Conservation (phyloP, 129 eudicot species). For the Artemisia tridentata region DNA sequence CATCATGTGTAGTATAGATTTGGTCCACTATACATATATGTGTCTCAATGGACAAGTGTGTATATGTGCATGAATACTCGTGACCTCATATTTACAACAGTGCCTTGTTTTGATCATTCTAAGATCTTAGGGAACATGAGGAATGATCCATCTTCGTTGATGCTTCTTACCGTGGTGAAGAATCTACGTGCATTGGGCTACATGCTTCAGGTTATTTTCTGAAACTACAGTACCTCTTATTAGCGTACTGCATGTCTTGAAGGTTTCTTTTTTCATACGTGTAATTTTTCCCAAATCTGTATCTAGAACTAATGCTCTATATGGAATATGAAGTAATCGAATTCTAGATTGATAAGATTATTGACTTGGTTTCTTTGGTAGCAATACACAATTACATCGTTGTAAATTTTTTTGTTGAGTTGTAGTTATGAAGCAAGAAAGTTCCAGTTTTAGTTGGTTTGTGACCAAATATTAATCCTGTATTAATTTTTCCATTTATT, state of each 20-base stretch:
- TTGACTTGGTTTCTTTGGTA: conserved; percentile 16
- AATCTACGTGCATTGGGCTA: conserved; percentile 65
- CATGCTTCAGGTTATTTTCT: conserved; percentile 58
- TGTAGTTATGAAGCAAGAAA: neutral
- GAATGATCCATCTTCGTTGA: conserved; percentile 69
- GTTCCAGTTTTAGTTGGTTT: conserved; percentile 16
- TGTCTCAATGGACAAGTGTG: conserved; percentile 9
- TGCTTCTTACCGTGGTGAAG: conserved; percentile 82
- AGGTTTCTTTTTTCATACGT: neutral
- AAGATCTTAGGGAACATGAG: conserved; percentile 90
- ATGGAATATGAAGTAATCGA: conserved; percentile 9
- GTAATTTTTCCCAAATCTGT: conserved; percentile 10
- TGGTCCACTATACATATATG: conserved; percentile 1
- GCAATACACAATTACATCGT: neutral
- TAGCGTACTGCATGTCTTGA: conserved; percentile 13
- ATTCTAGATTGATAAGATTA: conserved; percentile 19
- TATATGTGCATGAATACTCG: conserved; percentile 20
- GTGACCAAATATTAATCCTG: neutral
- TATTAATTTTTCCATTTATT: conserved; percentile 11
- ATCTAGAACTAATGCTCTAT: conserved; percentile 15
- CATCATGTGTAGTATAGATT: neutral
- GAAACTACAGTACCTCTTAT: conserved; percentile 9
- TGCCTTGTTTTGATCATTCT: conserved; percentile 41
- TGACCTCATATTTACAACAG: conserved; percentile 28
- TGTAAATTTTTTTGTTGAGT: neutral